phyloP scores from a whole-genome alignment of 371 early-diverging fungal species.

The Mortierella sp. region DNA sequence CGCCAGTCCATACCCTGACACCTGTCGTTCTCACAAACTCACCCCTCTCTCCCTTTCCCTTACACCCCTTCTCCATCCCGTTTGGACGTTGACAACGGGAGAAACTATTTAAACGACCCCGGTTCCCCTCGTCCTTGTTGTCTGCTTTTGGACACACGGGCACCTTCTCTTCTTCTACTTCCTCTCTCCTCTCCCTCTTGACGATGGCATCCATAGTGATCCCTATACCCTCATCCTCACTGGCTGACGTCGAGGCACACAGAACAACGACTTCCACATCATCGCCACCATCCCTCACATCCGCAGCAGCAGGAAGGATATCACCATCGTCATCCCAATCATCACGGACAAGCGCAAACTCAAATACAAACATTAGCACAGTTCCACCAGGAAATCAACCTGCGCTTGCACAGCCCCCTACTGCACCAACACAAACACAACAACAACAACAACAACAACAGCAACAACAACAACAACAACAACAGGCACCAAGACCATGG shows the following conservation, averaged over 20 bases:
- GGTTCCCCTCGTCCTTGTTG: background rate
- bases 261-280: background rate
- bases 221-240: background rate
- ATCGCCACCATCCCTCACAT: background rate
- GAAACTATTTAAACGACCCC: background rate
- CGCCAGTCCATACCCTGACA: background rate
- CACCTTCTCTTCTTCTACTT: background rate
- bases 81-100: background rate
- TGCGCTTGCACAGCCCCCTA: background rate
- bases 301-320: background rate
- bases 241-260: background rate
- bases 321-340: background rate
- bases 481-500: constrained; percentile 29
- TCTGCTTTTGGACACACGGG: background rate
- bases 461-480: background rate
- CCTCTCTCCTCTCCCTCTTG: background rate
- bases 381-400: background rate
- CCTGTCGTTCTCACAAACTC: background rate
- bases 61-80: background rate
- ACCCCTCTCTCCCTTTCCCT: background rate
- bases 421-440: background rate
- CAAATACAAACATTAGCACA: background rate
- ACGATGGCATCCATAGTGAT: background rate
- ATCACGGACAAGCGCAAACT: background rate
- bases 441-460: no score